phyloP scores from a whole-genome alignment of 75 land plant genomes.

The Cupressus sempervirens region DNA sequence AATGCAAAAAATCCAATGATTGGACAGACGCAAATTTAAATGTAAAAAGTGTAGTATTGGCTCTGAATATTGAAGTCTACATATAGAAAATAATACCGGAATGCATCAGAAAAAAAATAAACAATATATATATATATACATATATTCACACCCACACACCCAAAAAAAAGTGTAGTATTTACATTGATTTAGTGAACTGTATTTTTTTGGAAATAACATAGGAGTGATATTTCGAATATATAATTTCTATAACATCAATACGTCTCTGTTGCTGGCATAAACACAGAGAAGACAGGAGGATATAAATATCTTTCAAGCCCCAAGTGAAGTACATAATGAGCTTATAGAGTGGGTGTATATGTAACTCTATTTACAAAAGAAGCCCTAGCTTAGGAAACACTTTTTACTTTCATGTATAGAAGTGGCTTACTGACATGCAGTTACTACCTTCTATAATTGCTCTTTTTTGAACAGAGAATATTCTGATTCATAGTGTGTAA shows the following conservation, averaged over 20 bases:
- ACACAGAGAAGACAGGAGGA: background rate
- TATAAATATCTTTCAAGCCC: background rate
- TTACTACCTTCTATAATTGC: background rate
- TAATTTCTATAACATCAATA: background rate
- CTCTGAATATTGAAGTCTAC: too few species aligned
- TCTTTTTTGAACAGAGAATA: background rate
- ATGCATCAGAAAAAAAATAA: too few species aligned
- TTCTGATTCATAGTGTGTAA: background rate
- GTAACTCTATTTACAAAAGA: background rate
- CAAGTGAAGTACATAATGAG: background rate
- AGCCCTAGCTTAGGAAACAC: background rate
- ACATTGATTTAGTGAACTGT: background rate
- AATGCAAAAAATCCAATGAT: too few species aligned
- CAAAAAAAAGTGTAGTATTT: too few species aligned
- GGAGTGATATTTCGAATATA: background rate
- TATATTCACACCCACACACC: too few species aligned
- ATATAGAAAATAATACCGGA: too few species aligned
- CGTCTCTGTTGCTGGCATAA: background rate
- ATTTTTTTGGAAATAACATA: background rate
- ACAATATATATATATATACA: too few species aligned
- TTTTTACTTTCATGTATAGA: background rate
- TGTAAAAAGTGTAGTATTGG: too few species aligned
- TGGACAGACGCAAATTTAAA: too few species aligned
- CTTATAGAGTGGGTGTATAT: background rate
- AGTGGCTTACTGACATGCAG: background rate